Conservation (phyloP, 176 grass and related monocot genomes). For the Luzula sylvatica region DNA sequence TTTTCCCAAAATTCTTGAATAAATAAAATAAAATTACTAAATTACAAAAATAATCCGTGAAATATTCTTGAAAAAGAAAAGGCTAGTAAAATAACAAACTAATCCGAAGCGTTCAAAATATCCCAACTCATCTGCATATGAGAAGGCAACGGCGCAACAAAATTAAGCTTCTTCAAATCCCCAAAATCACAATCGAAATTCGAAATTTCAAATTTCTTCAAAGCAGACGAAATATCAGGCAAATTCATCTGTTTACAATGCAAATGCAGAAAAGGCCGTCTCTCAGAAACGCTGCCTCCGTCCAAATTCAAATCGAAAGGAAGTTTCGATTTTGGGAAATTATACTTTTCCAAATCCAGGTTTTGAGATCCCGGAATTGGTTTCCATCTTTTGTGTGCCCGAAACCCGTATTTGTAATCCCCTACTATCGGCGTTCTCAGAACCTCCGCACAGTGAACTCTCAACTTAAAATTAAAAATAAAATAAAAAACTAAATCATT, state of each 20-base stretch:
- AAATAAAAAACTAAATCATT: slow-evolving; percentile 5
- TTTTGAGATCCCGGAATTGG: slow-evolving; percentile 31
- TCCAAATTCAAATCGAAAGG: slow-evolving; percentile 62
- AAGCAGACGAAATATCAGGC: slow-evolving; percentile 46
- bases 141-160: slow-evolving; percentile 60
- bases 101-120: slow-evolving; percentile 41
- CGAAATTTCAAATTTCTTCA: slow-evolving; percentile 39
- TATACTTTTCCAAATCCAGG: slow-evolving; percentile 19
- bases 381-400: slow-evolving; percentile 46
- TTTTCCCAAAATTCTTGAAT: too few relatives aligned
- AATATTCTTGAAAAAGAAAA: too few relatives aligned
- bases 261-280: slow-evolving; percentile 56
- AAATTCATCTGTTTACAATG: slow-evolving; percentile 96
- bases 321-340: slow-evolving; percentile 33
- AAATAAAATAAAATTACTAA: neutral
- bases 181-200: slow-evolving; percentile 27
- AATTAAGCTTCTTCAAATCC: slow-evolving; percentile 47
- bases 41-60: neutral
- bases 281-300: slow-evolving; percentile 44
- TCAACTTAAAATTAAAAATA: slow-evolving; percentile 37
- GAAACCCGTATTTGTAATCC: slow-evolving; percentile 66
- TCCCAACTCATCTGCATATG: slow-evolving; percentile 83
- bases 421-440: slow-evolving; percentile 70
- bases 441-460: slow-evolving; percentile 77
- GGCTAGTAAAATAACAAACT: too few relatives aligned